Evolutionary conservation across 148 eudicot genomes (phyloP).

Genomic region (Persicaria tinctoria): DNA sequence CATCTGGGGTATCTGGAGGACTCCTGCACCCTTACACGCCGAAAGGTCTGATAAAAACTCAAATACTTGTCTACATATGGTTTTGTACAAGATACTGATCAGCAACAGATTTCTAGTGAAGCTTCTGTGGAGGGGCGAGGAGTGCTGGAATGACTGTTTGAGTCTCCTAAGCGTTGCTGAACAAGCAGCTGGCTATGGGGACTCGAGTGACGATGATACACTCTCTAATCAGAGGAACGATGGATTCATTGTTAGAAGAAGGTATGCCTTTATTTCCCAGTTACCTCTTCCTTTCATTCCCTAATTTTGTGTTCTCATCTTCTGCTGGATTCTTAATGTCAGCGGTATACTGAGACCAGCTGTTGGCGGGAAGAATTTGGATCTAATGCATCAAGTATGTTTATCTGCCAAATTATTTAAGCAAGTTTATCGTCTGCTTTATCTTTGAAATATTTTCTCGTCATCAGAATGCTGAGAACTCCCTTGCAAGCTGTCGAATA

Average conservation of each 20-base stretch:
- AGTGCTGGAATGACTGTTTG: slow-evolving; percentile 83
- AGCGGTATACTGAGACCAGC: slow-evolving; percentile 95
- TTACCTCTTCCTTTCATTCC: neutral
- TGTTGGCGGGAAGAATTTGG: slow-evolving; percentile 52
- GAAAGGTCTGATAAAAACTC: slow-evolving; percentile 40
- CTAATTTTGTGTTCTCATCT: neutral
- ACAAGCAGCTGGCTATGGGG: slow-evolving; percentile 33
- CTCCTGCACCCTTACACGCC: slow-evolving; percentile 97
- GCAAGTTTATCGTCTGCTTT: neutral
- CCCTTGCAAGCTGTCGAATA: slow-evolving; percentile 66
- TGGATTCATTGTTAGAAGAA: slow-evolving; percentile 53
- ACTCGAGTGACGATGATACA: slow-evolving; percentile 16
- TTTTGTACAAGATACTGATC: slow-evolving; percentile 11
- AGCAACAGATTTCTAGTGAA: slow-evolving; percentile 44
- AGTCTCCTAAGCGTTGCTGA: slow-evolving; percentile 76
- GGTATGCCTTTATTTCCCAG: slow-evolving; percentile 25
- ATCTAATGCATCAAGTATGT: slow-evolving; percentile 56
- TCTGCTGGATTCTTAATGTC: slow-evolving; percentile 20
- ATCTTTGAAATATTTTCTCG: neutral
- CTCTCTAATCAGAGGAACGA: slow-evolving; percentile 13
- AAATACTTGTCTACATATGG: neutral
- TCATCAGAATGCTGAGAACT: slow-evolving; percentile 66
- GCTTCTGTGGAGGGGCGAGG: slow-evolving; percentile 82
- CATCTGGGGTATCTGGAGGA: slow-evolving; percentile 97
- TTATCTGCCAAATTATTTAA: neutral